Evolutionary conservation across 441 rosid species (phyloP).

Genomic region (Populus trichocarpa): DNA sequence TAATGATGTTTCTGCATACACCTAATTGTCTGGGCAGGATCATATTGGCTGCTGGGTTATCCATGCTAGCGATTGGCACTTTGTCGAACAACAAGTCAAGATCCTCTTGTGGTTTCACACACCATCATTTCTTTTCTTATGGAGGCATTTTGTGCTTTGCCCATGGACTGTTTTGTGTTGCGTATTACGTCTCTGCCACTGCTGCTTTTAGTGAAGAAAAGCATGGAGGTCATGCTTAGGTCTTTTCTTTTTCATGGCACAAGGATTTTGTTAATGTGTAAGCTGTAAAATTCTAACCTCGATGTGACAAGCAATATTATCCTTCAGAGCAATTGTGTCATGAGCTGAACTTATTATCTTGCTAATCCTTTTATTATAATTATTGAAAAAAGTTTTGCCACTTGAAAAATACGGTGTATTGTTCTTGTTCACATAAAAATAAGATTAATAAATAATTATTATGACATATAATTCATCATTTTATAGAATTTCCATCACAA

Average conservation of each 20-base stretch:
- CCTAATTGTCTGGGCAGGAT: slow-evolving; percentile 51
- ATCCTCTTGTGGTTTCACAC: slow-evolving; percentile 76
- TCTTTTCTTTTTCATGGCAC: neutral
- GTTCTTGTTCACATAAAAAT: too few relatives aligned
- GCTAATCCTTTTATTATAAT: neutral
- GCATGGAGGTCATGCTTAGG: slow-evolving; percentile 27
- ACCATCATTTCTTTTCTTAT: slow-evolving; percentile 77
- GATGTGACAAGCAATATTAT: neutral
- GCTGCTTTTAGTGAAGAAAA: slow-evolving; percentile 46
- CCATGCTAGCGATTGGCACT: slow-evolving; percentile 72
- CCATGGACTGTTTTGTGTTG: slow-evolving; percentile 74
- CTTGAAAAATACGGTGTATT: too few relatives aligned
- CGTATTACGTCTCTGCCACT: slow-evolving; percentile 75
- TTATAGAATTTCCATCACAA: too few relatives aligned
- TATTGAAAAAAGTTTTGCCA: too few relatives aligned
- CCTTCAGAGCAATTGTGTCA: neutral
- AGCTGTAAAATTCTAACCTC: neutral
- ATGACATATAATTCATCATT: too few relatives aligned
- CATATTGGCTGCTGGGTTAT: slow-evolving; percentile 64
- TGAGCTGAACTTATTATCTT: neutral
- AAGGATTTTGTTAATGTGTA: neutral
- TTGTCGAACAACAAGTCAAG: slow-evolving; percentile 68
- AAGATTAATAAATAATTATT: too few relatives aligned
- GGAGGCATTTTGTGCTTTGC: slow-evolving; percentile 87
- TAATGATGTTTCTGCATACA: neutral